Evolutionary conservation across 1,284 basidiomycete genomes (phyloP).

Genomic region (Anthracocystis panici-leucophaei): DNA sequence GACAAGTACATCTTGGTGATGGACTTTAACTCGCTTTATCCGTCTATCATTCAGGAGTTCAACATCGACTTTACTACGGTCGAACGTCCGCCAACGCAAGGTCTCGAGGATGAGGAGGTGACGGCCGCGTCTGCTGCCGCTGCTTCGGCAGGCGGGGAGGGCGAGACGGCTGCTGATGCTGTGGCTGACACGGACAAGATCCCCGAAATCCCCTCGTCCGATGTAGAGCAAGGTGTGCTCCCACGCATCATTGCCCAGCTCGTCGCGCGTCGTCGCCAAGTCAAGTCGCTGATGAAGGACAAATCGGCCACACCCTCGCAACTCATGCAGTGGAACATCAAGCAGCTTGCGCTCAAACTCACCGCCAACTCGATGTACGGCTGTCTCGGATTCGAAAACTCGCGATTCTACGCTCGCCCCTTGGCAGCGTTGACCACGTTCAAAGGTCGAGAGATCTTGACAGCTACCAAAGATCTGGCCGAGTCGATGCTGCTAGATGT

Average conservation of each 20-base stretch:
- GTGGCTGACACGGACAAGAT: constrained; percentile 75
- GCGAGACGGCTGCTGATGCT: constrained; percentile 25
- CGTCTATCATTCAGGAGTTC: constrained; percentile 99
- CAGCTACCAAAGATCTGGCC: constrained; percentile 90
- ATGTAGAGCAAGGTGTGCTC: constrained; percentile 85
- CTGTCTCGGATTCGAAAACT: constrained; percentile 97
- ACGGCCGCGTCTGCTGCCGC: constrained; percentile 4
- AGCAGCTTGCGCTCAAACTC: constrained; percentile 95
- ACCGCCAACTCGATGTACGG: constrained; percentile 99
- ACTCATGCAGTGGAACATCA: constrained; percentile 91
- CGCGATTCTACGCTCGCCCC: constrained; percentile 95
- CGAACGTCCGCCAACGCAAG: constrained; percentile 75
- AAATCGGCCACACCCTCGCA: constrained; percentile 80
- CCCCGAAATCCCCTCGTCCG: constrained; percentile 84
- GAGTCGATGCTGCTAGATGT: constrained; percentile 91
- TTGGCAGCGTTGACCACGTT: constrained; percentile 96
- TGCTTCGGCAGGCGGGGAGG: constrained; percentile 7
- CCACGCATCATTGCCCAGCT: constrained; percentile 95
- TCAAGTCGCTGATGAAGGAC: constrained; percentile 96
- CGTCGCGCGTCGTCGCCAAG: constrained; percentile 87
- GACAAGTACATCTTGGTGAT: constrained; percentile 98
- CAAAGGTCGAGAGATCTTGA: constrained; percentile 97
- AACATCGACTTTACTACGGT: constrained; percentile 99
- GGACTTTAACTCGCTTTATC: constrained; percentile 99
- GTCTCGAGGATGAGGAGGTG: constrained; percentile 62